These are phyloP conservation scores for Trichopus zeylanicus DNA, from an alignment of 116 monocot genomes.

Conservation along the genomic window DNA sequence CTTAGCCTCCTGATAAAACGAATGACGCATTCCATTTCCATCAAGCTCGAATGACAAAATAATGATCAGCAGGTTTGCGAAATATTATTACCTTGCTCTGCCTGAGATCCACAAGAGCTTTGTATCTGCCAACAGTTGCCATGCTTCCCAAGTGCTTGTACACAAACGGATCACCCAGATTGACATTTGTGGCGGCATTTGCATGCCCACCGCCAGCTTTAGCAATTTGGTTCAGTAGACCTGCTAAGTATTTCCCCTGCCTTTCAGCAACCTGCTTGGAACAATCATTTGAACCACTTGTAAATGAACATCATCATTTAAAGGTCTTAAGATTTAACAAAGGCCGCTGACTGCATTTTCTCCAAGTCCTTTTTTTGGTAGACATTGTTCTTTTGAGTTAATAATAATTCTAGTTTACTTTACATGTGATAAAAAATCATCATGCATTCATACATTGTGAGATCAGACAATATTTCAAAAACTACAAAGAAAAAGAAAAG, in stretches of 20 bases:
- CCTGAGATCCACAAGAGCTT: slow-evolving; percentile 69
- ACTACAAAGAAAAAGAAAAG: too few species aligned
- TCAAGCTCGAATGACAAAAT: neutral
- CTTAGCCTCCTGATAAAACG: slow-evolving; percentile 41
- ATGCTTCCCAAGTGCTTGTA: slow-evolving; percentile 73
- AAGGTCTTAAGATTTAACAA: too few species aligned
- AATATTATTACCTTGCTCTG: slow-evolving; percentile 48
- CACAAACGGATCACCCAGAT: slow-evolving; percentile 50
- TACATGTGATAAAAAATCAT: too few species aligned
- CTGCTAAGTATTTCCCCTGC: slow-evolving; percentile 59
- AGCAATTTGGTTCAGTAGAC: slow-evolving; percentile 38
- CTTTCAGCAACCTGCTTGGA: slow-evolving; percentile 58
- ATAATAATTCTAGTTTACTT: too few species aligned
- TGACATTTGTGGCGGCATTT: slow-evolving; percentile 26
- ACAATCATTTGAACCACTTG: too few species aligned
- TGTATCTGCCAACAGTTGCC: slow-evolving; percentile 67
- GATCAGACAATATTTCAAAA: too few species aligned
- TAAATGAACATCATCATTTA: too few species aligned
- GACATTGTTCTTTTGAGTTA: too few species aligned
- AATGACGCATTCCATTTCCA: neutral
- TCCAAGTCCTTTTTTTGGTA: too few species aligned
- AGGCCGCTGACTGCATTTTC: too few species aligned
- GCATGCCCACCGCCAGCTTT: slow-evolving; percentile 47
- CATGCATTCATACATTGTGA: too few species aligned
- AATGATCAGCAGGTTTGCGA: neutral